Conservation (phyloP, 768 basidiomycete species). For the Boletus vermiculosoides region DNA sequence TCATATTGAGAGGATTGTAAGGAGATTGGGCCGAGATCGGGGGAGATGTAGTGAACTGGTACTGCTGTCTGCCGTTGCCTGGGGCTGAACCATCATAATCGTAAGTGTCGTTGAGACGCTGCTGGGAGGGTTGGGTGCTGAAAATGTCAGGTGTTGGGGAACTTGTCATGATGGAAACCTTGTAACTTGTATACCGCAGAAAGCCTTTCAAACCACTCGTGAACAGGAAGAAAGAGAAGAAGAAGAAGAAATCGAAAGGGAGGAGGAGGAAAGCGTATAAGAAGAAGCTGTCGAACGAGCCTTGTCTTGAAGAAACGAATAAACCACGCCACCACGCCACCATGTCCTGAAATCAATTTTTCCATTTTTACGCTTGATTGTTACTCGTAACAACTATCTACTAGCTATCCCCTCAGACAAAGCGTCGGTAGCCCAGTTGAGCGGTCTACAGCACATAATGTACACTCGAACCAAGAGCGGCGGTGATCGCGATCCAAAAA, state of each 20-base stretch:
- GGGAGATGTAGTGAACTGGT: slow-evolving; percentile 67
- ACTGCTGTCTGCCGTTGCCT: slow-evolving; percentile 53
- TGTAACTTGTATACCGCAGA: slow-evolving; percentile 13
- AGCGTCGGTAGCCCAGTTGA: too few species aligned
- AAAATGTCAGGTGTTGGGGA: slow-evolving; percentile 79
- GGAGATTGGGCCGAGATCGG: slow-evolving; percentile 53
- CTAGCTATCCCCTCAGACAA: neutral
- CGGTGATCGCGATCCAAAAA: slow-evolving; percentile 9
- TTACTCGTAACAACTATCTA: neutral
- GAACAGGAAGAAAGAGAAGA: slow-evolving; percentile 28
- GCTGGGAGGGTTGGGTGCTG: slow-evolving; percentile 57
- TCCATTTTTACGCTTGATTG: neutral
- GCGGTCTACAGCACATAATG: too few species aligned
- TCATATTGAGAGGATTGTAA: slow-evolving; percentile 53
- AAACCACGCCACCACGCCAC: slow-evolving; percentile 36
- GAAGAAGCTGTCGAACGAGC: slow-evolving; percentile 14
- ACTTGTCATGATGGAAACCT: slow-evolving; percentile 63
- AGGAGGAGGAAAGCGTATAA: slow-evolving; percentile 28
- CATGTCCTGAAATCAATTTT: slow-evolving; percentile 20
- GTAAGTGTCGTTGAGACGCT: slow-evolving; percentile 84
- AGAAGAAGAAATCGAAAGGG: slow-evolving; percentile 28
- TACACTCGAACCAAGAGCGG: neutral
- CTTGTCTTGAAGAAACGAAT: slow-evolving; percentile 19
- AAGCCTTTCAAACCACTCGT: slow-evolving; percentile 31
- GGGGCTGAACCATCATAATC: slow-evolving; percentile 68